phyloP scores from a whole-genome alignment of 2,329 filamentous ascomycete genomes.

The Cordyceps sp. region DNA sequence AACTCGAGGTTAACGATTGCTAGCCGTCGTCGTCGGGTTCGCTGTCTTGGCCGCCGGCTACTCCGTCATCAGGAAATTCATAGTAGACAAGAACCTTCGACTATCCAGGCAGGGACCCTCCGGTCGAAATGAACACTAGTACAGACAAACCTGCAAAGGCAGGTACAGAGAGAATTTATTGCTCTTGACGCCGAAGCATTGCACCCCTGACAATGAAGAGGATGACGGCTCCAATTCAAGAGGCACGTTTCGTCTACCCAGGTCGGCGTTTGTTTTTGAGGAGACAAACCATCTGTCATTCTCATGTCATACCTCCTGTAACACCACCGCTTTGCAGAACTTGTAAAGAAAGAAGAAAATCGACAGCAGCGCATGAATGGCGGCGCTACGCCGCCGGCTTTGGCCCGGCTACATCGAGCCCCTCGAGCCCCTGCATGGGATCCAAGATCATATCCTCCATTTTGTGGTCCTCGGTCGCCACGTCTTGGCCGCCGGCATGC shows the following conservation, averaged over 20 bases:
- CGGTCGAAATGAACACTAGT: conserved; percentile 20
- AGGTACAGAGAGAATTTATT: neutral
- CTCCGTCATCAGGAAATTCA: conserved; percentile 67
- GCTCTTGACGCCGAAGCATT: conserved; percentile 3
- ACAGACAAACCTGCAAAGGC: too few species aligned
- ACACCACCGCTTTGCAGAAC: conserved; percentile 30
- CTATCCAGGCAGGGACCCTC: conserved; percentile 51
- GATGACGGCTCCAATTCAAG: too few species aligned
- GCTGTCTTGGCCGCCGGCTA: conserved; percentile 69
- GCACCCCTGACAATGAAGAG: conserved; percentile 3
- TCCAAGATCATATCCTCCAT: conserved; percentile 45
- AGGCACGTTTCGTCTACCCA: too few species aligned
- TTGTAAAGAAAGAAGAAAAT: conserved; percentile 3
- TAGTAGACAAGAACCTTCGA: conserved; percentile 83
- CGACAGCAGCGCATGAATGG: neutral
- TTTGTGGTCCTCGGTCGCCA: conserved; percentile 6
- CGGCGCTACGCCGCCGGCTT: conserved; percentile 45
- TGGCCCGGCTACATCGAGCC: conserved; percentile 84
- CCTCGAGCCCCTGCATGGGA: conserved; percentile 92
- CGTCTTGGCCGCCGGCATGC: conserved; percentile 63
- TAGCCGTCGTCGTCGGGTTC: conserved; percentile 76
- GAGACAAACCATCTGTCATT: neutral
- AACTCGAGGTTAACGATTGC: neutral
- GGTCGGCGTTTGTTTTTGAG: too few species aligned
- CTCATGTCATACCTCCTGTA: conserved; percentile 9